These are phyloP conservation scores for Fusarium sp. DNA, from an alignment of 2,329 filamentous ascomycete genomes.

Conservation along the genomic window DNA sequence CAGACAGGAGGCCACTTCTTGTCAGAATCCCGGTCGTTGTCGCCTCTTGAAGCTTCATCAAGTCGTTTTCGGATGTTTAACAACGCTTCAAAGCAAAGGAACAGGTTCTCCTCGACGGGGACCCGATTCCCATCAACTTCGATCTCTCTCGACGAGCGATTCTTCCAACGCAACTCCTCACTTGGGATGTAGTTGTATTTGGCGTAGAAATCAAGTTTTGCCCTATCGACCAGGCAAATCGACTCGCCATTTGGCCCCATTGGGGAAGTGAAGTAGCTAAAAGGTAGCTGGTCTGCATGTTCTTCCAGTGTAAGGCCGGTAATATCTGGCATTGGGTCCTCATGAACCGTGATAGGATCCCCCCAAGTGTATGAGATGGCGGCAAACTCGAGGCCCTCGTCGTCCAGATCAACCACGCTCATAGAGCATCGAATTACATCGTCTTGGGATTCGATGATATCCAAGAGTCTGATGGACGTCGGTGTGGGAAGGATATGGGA, in stretches of 20 bases:
- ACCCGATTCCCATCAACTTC: not conserved
- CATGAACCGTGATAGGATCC: not conserved
- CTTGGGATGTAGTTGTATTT: not conserved
- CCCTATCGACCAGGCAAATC: not conserved
- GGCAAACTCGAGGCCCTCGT: not conserved
- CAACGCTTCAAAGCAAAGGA: not conserved
- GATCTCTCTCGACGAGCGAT: not conserved
- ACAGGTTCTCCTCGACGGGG: not conserved
- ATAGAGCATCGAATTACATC: not conserved
- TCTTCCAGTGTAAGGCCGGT: not conserved
- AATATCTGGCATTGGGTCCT: not conserved
- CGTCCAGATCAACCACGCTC: not conserved
- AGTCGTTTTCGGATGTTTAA: not conserved
- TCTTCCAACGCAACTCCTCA: not conserved
- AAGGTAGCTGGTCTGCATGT: not conserved
- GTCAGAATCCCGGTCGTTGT: not conserved
- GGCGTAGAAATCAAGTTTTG: not conserved
- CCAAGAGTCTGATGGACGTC: not conserved
- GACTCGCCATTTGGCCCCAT: not conserved
- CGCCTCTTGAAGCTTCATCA: not conserved
- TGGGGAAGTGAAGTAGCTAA: not conserved
- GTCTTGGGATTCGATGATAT: not conserved
- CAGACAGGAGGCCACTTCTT: not conserved
- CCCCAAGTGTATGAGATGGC: constrained; percentile 4
- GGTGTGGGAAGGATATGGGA: not conserved